A percentile compares a stretch with the other conserved stretches of the same genome.
These are phyloP conservation scores for Dactylellina sp. DNA, from an alignment of 2,329 filamentous ascomycete species.

Conservation along the genomic window DNA sequence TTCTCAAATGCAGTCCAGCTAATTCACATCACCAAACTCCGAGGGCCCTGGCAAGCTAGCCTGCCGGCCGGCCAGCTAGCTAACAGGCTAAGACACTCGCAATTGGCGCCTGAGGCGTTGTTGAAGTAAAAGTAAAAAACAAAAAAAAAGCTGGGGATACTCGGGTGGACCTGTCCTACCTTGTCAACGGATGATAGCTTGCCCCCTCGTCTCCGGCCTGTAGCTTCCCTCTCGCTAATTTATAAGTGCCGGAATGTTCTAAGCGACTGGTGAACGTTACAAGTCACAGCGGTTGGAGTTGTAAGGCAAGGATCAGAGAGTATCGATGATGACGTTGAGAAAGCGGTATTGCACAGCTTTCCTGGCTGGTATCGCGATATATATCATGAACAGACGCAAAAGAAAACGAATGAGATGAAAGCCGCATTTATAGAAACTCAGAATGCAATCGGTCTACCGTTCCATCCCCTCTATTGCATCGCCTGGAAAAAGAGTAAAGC, in stretches of 20 bases:
- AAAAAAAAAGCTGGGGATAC: constrained; percentile 38
- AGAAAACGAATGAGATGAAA: constrained; percentile 13
- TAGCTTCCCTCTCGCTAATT: constrained; percentile 53
- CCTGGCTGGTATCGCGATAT: too few relatives aligned
- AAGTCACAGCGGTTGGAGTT: constrained; percentile 6
- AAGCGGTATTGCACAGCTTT: too few relatives aligned
- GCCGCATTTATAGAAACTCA: constrained; percentile 36
- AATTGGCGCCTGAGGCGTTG: constrained; percentile 19
- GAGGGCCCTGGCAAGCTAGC: constrained; percentile 4
- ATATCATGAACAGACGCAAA: constrained; percentile 4
- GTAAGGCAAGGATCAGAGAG: not conserved
- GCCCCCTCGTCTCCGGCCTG: constrained; percentile 30
- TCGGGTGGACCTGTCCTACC: constrained; percentile 53
- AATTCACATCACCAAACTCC: too few relatives aligned
- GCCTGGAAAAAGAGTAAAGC: constrained; percentile 13
- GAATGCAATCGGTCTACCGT: constrained; percentile 3
- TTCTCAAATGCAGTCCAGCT: constrained; percentile 2
- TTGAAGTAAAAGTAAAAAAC: not conserved
- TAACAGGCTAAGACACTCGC: not conserved
- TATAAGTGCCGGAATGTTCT: constrained; percentile 36
- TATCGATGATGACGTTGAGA: constrained; percentile 23
- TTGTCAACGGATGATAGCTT: constrained; percentile 40
- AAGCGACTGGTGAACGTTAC: constrained; percentile 34
- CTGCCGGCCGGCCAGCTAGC: constrained; percentile 15
- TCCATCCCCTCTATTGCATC: not conserved